Evolutionary conservation across 345 rosid species (phyloP).

Genomic region (Ricinus communis): DNA sequence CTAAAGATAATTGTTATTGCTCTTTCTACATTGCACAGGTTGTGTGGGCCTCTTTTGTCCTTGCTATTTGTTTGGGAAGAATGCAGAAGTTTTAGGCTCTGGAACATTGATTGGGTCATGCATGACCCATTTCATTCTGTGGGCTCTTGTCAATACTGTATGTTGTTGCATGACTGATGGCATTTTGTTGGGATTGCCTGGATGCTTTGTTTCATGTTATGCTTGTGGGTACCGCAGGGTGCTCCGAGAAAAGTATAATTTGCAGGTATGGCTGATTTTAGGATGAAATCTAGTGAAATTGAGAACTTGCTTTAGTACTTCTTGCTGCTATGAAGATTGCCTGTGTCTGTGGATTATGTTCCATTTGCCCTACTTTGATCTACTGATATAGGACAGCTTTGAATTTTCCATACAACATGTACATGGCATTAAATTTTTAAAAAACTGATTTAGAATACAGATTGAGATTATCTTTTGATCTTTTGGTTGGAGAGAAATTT

Average conservation of each 20-base stretch:
- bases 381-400: neutral
- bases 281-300: neutral
- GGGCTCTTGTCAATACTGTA: conserved; percentile 62
- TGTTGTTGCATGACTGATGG: conserved; percentile 79
- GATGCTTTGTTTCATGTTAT: conserved; percentile 80
- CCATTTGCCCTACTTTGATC: neutral
- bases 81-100: conserved; percentile 82
- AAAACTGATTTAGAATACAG: no score
- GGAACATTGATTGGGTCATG: conserved; percentile 85
- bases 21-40: conserved; percentile 44
- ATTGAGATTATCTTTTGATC: no score
- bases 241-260: conserved; percentile 62
- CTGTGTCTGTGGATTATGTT: neutral
- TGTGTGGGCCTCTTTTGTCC: conserved; percentile 78
- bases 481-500: no score
- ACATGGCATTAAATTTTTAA: neutral
- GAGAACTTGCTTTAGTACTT: neutral
- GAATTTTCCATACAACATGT: neutral
- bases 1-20: conserved; percentile 2
- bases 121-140: conserved; percentile 65
- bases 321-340: neutral
- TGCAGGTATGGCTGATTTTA: conserved; percentile 49
- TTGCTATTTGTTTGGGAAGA: conserved; percentile 82
- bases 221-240: conserved; percentile 79
- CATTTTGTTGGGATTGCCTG: conserved; percentile 72